These are phyloP conservation scores for Stentor roeselii DNA, from an alignment of 73 alveolate species.

Conservation along the genomic window DNA sequence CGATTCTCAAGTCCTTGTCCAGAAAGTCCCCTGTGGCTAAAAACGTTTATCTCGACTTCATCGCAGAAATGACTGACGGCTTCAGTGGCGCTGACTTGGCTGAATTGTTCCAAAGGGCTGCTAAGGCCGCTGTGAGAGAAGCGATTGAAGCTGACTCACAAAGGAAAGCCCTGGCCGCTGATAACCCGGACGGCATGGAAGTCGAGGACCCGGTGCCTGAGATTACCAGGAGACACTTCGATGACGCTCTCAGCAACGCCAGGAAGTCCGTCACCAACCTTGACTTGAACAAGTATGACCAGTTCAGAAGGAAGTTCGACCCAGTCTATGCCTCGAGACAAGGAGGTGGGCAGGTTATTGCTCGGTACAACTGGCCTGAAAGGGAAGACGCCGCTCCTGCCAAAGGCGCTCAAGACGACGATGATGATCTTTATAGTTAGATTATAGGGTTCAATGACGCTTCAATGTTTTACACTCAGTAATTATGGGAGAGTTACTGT, in stretches of 20 bases:
- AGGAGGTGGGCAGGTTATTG: slow-evolving; percentile 27
- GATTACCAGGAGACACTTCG: slow-evolving; percentile 87
- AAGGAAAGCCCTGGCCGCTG: slow-evolving; percentile 76
- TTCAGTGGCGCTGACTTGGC: slow-evolving; percentile 98
- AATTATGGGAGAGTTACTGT: too few species aligned
- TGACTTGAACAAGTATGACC: slow-evolving; percentile 82
- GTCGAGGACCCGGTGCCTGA: slow-evolving; percentile 91
- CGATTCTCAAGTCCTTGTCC: slow-evolving; percentile 82
- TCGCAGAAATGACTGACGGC: slow-evolving; percentile 88
- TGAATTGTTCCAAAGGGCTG: slow-evolving; percentile 73
- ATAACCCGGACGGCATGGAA: slow-evolving; percentile 64
- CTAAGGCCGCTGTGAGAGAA: slow-evolving; percentile 85
- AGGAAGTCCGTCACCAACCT: slow-evolving; percentile 83
- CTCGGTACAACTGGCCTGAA: slow-evolving; percentile 46
- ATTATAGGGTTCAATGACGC: too few species aligned
- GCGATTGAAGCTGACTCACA: slow-evolving; percentile 90
- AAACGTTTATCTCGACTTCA: slow-evolving; percentile 66
- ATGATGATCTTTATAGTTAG: too few species aligned
- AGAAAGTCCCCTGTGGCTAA: slow-evolving; percentile 69
- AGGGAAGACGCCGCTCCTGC: too few species aligned
- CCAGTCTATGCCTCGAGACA: slow-evolving; percentile 62
- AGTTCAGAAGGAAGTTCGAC: slow-evolving; percentile 85
- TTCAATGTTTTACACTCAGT: too few species aligned
- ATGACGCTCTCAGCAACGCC: slow-evolving; percentile 86
- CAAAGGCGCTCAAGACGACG: too few species aligned